Evolutionary conservation across 2,329 filamentous ascomycete genomes (phyloP), one percentile per base, ranked within the genome.

Genomic region (Trichoderma sp.): DNA sequence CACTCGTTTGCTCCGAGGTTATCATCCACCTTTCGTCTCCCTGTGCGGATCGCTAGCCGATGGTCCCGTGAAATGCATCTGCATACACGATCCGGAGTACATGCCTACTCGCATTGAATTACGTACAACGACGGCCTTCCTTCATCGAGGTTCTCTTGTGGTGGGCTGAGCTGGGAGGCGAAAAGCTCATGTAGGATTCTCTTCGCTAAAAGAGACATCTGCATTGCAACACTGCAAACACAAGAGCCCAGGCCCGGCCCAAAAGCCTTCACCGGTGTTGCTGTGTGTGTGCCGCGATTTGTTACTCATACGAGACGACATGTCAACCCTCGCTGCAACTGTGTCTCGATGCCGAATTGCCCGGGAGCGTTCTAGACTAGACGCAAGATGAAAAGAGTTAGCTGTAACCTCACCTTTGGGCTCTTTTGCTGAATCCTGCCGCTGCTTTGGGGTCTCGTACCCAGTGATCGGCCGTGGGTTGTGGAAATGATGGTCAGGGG

Each of bases 401-500:
- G 48, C 39, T 62, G 59, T 41, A 62, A 28, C 48, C 48, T 44
- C 1, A 34, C 14, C 34, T 26, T 44, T 54, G 48, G 47, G 41
- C 24, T 26, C 41, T 50, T 30, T 15, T 55, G 48, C 44, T 28
- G 39, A 61, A 51, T 52, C 48, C 28, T 62, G 48, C 59, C 48
- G 24, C 48, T n/a, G 15, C 54, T 55, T 44, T 19, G 41, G 48
- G 26, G 26, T 34, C 19, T 17, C 14, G 34, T 54, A 45, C 39
- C n/a, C 41, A 63, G 60, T 55, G 60, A 63, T 63, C 60, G 50
- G 60, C 60, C 54, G 19, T 47, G 60, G 7, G 14, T 39, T 47
- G 50, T 63, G 60, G 60, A 63, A 63, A 63, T 63, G 60, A 63
- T 63, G 51, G 50, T 55, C 60, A 63, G 60, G 60, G 60, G 60